Evolutionary conservation across 768 basidiomycete species (phyloP).

Genomic region (Mycena vulgaris): DNA sequence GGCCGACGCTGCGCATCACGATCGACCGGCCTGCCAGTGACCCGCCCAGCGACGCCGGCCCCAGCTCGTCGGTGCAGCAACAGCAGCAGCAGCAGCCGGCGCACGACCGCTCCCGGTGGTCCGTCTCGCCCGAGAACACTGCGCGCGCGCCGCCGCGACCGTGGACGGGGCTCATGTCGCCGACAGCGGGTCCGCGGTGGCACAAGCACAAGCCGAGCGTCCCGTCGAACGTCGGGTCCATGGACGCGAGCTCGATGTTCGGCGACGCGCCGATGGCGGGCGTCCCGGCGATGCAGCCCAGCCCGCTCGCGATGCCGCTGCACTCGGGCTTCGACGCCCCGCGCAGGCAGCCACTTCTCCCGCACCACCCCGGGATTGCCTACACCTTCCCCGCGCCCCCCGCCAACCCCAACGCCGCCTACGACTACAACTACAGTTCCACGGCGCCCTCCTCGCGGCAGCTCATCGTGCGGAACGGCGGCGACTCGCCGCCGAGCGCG

Average conservation of each 20-base stretch:
- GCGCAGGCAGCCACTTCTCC: constrained; percentile 40
- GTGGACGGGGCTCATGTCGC: constrained; percentile 53
- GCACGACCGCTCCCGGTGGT: constrained; percentile 52
- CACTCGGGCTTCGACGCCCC: constrained; percentile 42
- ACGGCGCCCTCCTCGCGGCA: constrained; percentile 5
- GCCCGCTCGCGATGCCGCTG: constrained; percentile 43
- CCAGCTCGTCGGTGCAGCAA: constrained; percentile 36
- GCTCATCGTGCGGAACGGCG: constrained; percentile 22
- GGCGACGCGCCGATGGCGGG: constrained; percentile 33
- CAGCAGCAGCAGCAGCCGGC: not conserved
- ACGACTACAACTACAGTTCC: constrained; percentile 10
- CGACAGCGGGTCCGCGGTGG: constrained; percentile 47
- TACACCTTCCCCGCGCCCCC: constrained; percentile 35
- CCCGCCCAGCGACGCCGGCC: constrained; percentile 41
- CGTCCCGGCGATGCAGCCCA: constrained; percentile 22
- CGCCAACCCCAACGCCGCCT: constrained; percentile 20
- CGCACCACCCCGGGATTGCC: constrained; percentile 48
- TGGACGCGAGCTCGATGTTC: constrained; percentile 43
- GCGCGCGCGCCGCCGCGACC: constrained; percentile 41
- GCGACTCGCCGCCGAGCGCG: not conserved
- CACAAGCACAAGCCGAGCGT: constrained; percentile 52
- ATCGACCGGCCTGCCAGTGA: constrained; percentile 56
- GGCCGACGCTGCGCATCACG: constrained; percentile 60
- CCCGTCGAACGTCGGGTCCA: constrained; percentile 52
- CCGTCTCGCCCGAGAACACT: constrained; percentile 52